Evolutionary conservation across 2,329 filamentous ascomycete species (phyloP), one percentile per base, ranked within the genome.

Genomic region (Xylaria sp.): DNA sequence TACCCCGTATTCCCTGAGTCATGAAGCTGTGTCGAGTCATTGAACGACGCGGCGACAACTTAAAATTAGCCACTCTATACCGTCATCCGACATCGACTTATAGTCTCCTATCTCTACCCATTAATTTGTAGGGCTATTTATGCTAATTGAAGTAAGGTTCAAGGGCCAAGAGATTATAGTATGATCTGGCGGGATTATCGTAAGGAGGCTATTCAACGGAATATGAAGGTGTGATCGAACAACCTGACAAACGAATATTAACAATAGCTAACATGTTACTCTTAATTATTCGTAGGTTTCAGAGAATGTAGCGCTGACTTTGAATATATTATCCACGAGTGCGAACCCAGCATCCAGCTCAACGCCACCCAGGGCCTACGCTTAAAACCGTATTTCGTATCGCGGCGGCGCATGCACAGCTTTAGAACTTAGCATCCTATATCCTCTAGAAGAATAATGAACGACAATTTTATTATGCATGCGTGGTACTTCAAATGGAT

Each of bases 1-100:
- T 29, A 33, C 42, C 31, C 25, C 25, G 22, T 54, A 59, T 56
- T 47, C 31, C 42, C 11, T 44, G 65, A 67, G 54, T 67, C 65
- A 50, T 56, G 50, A 25, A 27, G 27, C 31, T 6, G 1, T 29
- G 3, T 20, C 56, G 61, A 67, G 61, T 67, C 61, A 64, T 45
- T 61, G 36, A 39, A 29, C 49, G 33, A 47, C 20, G 44, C 29
- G 9, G 50, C 20, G 44, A 13, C 17, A 53, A 42, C 44, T 51
- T 27, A 38, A 54, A 67, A 61, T 38, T 20, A 33, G 39, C 45
- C 39, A 51, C 50, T 61, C 38, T 29, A 61, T 56, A 17, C 29
- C 56, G 56, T 61, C 61, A 61, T 64, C 31, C 1, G 17, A 63
- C 27, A 10, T 39, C 36, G 15, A 27, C 33, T 45, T 15, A 17